Percentiles rank a stretch among this genome's conserved stretches.
Conservation (phyloP, 129 eudicot species). For the Apium graveolens region DNA sequence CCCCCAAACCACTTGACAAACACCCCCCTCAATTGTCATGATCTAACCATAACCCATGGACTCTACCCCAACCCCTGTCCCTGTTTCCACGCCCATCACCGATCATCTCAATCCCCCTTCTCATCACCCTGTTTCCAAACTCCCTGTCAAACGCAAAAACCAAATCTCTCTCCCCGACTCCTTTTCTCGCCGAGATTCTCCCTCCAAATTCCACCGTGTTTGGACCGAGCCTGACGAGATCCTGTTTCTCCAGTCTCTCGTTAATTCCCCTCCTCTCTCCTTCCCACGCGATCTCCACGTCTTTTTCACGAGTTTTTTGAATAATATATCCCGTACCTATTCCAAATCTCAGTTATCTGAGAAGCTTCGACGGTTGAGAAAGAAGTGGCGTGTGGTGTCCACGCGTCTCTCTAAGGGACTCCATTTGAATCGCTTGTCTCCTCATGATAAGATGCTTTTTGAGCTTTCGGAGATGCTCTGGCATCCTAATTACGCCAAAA, state of each 20-base stretch:
- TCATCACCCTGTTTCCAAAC: conserved; percentile 24
- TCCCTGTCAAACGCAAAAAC: conserved; percentile 75
- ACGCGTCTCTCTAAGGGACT: conserved; percentile 38
- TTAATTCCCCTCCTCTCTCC: conserved; percentile 37
- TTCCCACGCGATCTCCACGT: conserved; percentile 53
- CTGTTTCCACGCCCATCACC: conserved; percentile 24
- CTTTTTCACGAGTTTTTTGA: conserved; percentile 38
- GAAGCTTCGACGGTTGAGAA: conserved; percentile 61
- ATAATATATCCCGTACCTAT: conserved; percentile 51
- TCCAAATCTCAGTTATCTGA: conserved; percentile 69
- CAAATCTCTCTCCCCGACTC: conserved; percentile 13
- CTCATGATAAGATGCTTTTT: conserved; percentile 55
- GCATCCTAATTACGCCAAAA: conserved; percentile 38
- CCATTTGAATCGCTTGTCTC: conserved; percentile 30
- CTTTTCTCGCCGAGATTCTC: conserved; percentile 21
- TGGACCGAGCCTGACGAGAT: conserved; percentile 86
- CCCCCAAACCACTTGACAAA: too few relatives aligned
- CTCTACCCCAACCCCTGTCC: conserved; percentile 25
- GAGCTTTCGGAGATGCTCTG: conserved; percentile 50
- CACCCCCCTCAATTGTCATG: too few relatives aligned
- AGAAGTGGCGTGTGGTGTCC: conserved; percentile 60
- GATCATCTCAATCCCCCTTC: conserved; percentile 15
- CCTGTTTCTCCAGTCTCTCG: conserved; percentile 53
- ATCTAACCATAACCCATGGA: neutral
- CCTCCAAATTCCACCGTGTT: conserved; percentile 62